Evolutionary conservation across 2,329 filamentous ascomycete genomes (phyloP).

Genomic region (Fusarium sp.): DNA sequence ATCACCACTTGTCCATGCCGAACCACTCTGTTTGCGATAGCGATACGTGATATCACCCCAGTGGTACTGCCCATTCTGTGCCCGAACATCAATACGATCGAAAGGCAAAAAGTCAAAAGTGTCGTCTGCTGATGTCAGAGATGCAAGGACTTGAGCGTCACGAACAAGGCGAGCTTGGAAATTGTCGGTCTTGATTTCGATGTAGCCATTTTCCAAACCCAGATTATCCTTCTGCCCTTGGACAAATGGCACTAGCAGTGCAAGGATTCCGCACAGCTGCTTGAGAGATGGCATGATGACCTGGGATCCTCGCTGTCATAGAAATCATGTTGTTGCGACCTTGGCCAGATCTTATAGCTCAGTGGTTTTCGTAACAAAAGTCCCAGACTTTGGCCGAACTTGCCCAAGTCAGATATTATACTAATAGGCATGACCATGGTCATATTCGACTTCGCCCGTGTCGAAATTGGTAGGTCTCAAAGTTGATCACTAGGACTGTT

Average conservation of each 20-base stretch:
- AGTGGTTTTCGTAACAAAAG: not conserved
- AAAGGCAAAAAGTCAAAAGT: constrained; percentile 68
- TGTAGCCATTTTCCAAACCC: constrained; percentile 56
- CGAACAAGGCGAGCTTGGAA: constrained; percentile 58
- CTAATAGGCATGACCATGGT: not conserved
- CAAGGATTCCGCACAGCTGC: not conserved
- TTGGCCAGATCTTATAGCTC: too few relatives aligned
- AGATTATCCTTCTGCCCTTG: constrained; percentile 44
- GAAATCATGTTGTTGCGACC: too few relatives aligned
- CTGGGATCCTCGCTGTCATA: not conserved
- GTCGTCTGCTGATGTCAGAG: constrained; percentile 56
- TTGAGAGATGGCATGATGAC: constrained; percentile 9
- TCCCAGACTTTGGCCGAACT: not conserved
- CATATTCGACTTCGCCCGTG: not conserved
- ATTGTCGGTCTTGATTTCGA: constrained; percentile 55
- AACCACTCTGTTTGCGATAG: constrained; percentile 58
- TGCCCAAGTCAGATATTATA: not conserved
- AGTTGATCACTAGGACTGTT: not conserved
- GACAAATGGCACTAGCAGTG: not conserved
- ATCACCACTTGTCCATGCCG: constrained; percentile 61
- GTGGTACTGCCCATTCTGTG: constrained; percentile 67
- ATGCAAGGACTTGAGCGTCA: constrained; percentile 62
- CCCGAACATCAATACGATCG: constrained; percentile 61
- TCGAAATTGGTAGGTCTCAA: not conserved
- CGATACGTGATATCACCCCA: constrained; percentile 69